phyloP scores from a whole-genome alignment of 2,329 filamentous ascomycete species.

The Camillea tinctor region DNA sequence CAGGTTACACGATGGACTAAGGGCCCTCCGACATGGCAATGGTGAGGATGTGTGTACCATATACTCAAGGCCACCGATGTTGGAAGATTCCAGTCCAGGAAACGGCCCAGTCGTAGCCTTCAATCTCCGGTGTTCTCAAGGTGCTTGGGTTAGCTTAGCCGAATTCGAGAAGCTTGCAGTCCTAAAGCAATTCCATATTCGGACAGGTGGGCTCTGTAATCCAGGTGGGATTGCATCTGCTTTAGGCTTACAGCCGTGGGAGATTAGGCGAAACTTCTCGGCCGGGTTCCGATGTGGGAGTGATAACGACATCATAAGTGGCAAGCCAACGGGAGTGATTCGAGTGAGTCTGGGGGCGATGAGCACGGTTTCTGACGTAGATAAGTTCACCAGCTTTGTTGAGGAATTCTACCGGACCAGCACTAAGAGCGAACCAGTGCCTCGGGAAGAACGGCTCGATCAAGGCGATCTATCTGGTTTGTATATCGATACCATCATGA shows the following conservation, averaged over 20 bases:
- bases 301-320: slow-evolving; percentile 76
- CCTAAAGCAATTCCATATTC: slow-evolving; percentile 76
- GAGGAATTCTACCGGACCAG: slow-evolving; percentile 59
- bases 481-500: slow-evolving; percentile 62
- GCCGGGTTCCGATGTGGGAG: slow-evolving; percentile 81
- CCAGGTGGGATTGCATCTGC: slow-evolving; percentile 78
- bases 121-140: slow-evolving; percentile 69
- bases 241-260: slow-evolving; percentile 72
- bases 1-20: slow-evolving; percentile 58
- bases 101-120: slow-evolving; percentile 81
- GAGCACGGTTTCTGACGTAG: slow-evolving; percentile 76
- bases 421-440: slow-evolving; percentile 11
- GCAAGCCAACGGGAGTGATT: slow-evolving; percentile 85
- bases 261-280: slow-evolving; percentile 82
- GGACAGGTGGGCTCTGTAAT: slow-evolving; percentile 89
- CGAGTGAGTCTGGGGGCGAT: slow-evolving; percentile 86
- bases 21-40: slow-evolving; percentile 66
- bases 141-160: slow-evolving; percentile 74
- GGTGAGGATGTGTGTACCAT: slow-evolving; percentile 62
- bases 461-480: slow-evolving; percentile 30
- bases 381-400: slow-evolving; percentile 69
- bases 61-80: slow-evolving; percentile 47
- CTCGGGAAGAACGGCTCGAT: not conserved
- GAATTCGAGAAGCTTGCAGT: slow-evolving; percentile 86
- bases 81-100: slow-evolving; percentile 33